A percentile compares a stretch with the other conserved stretches of the same genome.
These are phyloP conservation scores for Phytopythium vexans DNA, from an alignment of 352 stramenopile species.

Conservation along the genomic window DNA sequence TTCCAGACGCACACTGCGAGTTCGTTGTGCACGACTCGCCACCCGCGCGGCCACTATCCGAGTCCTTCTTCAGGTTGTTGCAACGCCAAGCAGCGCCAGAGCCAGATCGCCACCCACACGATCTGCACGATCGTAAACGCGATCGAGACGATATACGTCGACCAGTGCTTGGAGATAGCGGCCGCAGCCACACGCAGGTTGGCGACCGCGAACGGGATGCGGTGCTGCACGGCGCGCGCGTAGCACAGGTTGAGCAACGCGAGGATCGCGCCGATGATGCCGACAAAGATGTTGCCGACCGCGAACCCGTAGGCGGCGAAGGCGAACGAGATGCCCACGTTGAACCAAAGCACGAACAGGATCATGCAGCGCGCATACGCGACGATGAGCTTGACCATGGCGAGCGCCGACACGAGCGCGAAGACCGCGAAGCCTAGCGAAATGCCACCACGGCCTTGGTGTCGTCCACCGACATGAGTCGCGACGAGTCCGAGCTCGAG, in stretches of 20 bases:
- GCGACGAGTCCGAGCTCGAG: constrained; percentile 30
- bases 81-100: constrained; percentile 83
- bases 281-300: constrained; percentile 67
- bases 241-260: constrained; percentile 84
- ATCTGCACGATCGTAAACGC: constrained; percentile 88
- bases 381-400: constrained; percentile 80
- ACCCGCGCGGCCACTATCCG: too few species aligned
- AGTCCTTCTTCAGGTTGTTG: constrained; percentile 65
- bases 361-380: constrained; percentile 81
- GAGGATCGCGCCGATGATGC: constrained; percentile 59
- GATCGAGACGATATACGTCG: constrained; percentile 86
- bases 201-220: constrained; percentile 92
- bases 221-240: constrained; percentile 75
- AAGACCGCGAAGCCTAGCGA: constrained; percentile 53
- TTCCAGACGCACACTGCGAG: constrained; percentile 36
- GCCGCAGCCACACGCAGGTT: constrained; percentile 89
- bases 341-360: constrained; percentile 85
- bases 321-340: constrained; percentile 66
- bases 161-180: constrained; percentile 88
- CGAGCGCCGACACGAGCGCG: constrained; percentile 54
- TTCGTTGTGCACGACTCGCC: constrained; percentile 12
- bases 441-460: constrained; percentile 60
- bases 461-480: constrained; percentile 50
- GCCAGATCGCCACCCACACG: constrained; percentile 87
- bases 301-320: constrained; percentile 66